A percentile compares a stretch with the other conserved stretches of the same genome.
Evolutionary conservation across 441 rosid species (phyloP).

Genomic region (Hura crepitans): DNA sequence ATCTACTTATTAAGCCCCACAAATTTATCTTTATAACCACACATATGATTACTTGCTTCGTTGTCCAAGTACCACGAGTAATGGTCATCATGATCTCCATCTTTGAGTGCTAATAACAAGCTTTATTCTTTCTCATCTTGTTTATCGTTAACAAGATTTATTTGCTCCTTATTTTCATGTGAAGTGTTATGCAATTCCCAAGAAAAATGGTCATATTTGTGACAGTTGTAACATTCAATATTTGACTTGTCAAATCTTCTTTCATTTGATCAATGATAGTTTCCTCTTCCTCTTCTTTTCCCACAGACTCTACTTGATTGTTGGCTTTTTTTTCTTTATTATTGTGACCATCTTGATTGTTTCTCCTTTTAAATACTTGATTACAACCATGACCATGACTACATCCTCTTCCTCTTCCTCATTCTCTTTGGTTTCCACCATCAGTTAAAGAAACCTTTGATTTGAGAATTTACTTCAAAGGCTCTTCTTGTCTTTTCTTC

Average conservation of each 20-base stretch:
- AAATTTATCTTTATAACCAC: neutral
- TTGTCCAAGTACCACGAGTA: neutral
- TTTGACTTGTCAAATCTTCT: neutral
- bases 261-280: neutral
- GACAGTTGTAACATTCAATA: conserved; percentile 1
- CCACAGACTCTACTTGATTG: neutral
- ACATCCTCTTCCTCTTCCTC: too few relatives aligned
- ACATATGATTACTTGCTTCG: neutral
- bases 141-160: neutral
- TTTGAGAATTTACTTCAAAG: too few relatives aligned
- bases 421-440: too few relatives aligned
- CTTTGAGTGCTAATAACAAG: neutral
- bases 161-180: neutral
- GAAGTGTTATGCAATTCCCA: too few relatives aligned
- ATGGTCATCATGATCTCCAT: neutral
- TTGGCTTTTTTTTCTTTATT: neutral
- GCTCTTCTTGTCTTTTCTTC: too few relatives aligned
- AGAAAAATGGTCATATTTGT: neutral
- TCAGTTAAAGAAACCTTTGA: too few relatives aligned
- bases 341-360: neutral
- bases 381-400: neutral
- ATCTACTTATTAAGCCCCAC: neutral
- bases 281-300: neutral
- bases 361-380: neutral
- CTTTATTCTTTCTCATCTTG: neutral